Conservation (phyloP, 345 rosid genomes). For the Camelina neglecta region DNA sequence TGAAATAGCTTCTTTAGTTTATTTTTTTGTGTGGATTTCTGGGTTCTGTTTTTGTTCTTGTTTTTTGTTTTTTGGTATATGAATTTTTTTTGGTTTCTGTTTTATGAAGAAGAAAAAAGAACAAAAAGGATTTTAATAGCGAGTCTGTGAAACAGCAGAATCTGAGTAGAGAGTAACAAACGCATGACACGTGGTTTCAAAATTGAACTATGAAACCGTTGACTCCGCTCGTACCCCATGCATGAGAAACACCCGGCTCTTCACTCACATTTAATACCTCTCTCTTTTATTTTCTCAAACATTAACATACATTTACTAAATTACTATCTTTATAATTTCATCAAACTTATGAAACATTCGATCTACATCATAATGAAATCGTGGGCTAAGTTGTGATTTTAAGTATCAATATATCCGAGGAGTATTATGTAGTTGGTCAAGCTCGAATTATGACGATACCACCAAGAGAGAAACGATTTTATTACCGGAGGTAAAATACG, state of each 20-base stretch:
- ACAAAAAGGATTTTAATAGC: slow-evolving; percentile 28
- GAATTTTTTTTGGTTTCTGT: slow-evolving; percentile 37
- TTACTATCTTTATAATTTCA: neutral
- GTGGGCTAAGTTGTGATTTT: no score
- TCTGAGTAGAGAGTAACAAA: slow-evolving; percentile 19
- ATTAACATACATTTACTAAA: no score
- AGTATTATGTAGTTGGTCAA: no score
- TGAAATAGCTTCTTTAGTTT: neutral
- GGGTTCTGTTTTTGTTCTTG: slow-evolving; percentile 26
- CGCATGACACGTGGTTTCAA: slow-evolving; percentile 31
- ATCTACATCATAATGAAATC: neutral
- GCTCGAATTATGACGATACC: no score
- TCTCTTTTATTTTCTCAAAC: neutral
- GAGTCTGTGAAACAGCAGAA: slow-evolving; percentile 21
- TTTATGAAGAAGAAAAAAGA: neutral
- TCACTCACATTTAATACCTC: slow-evolving; percentile 22
- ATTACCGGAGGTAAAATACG: no score
- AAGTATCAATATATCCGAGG: no score
- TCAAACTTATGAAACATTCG: neutral
- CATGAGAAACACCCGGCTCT: slow-evolving; percentile 47
- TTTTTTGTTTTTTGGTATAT: neutral
- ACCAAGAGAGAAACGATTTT: no score
- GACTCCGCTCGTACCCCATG: slow-evolving; percentile 44
- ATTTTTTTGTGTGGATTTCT: slow-evolving; percentile 25
- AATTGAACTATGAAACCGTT: slow-evolving; percentile 22